Evolutionary conservation across 1,284 basidiomycete genomes (phyloP), one percentile per base, ranked within the genome.

Genomic region (Ceratobasidium sp.): DNA sequence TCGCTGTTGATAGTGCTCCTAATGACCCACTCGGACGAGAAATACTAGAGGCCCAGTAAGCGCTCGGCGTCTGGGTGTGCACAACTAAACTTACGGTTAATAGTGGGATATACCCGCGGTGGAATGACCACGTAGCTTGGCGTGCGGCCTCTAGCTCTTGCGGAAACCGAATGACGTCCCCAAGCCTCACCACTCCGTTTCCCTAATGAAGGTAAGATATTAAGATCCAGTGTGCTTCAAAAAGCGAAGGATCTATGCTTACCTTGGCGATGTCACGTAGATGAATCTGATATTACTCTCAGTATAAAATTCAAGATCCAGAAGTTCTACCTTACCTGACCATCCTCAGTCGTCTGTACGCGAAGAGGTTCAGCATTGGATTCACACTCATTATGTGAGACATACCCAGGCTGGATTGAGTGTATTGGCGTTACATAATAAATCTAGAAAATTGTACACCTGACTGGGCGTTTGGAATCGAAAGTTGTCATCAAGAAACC

Each of bases 11-110:
- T 51, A 9, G 59, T 62, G 41, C 71, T 73, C 48, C 54, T 73
- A 2, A 54, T 24, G 2, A 73, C 59, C 71, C 71, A 73, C 17
- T 73, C 71, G 1, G 71, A 72, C 17, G 67, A 59, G 31, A 72
- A 22, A 29, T 72, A 72, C 67, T 72, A 60, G 3, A 31, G 31
- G n/a, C n/a, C n/a, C n/a, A 47, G n/a, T 4, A 31, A n/a, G 8
- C 44, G 33, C 5, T 50, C 31, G 19, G 14, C 6, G 19, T 15
- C 5, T 50, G 48, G 19, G 14, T 15, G 19, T 15, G 11, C 24
- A n/a, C 11, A 54, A 11, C 14, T 8, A 24, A 41, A 41, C 71
- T 1, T 31, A 73, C 71, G 19, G 48, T 50, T 19, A 73, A 41
- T 4, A 73, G 36, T 29, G 57, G 71, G 8, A 73, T 19, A 4